Base-by-base conservation (phyloP, 2,329 filamentous ascomycete genomes). In the Fusarium protoensiforme region DNA sequence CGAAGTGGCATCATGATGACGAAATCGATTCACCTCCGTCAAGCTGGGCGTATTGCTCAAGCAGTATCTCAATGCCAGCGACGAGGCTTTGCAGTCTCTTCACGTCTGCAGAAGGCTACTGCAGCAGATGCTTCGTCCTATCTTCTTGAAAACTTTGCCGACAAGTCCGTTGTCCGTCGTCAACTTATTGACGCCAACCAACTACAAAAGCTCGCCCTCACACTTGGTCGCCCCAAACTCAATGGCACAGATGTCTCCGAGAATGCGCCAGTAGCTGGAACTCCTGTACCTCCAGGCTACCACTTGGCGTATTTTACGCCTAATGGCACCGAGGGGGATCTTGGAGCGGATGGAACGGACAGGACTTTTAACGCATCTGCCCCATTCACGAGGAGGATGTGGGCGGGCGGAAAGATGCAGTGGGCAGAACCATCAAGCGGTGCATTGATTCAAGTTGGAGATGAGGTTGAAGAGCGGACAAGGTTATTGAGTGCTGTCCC, bases 231-330 rank as follows among this genome's bases (percentile, higher is more conserved):
- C 2, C 81, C 83, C 1, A 73, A 78, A 7, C 79, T 90, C 7
- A 79, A 81, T 0, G 82, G 81, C 1, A 74, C 82, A 7, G 80
- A 85, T 51, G 74, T 87, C 5, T 82, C 84, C 8, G 77, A 81
- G 35, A 63, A 78, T 1, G 65, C 84, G 0, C 84, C 87, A 0
- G 73, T 80, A 0, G 57, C 76, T 0, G 86, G 87, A 9, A 89
- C 88, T 0, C 85, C 85, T 0, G 68, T 92, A 1, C 90, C 90
- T 0, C 85, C 88, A 0, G 90, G 88, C 2, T 90, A 91, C 71
- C 91, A 92, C 75, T 83, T 92, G 0, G 87, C 86, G 0, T 92
- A 92, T 78, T 92, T 92, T 76, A 91, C 90, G 0, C 89, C 90
- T 0, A 81, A 82, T 0, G 87, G 87, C 6, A 69, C 88, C 0